phyloP scores from a whole-genome alignment of 2,329 filamentous ascomycete species.

The Trichophyton benhamiae region DNA sequence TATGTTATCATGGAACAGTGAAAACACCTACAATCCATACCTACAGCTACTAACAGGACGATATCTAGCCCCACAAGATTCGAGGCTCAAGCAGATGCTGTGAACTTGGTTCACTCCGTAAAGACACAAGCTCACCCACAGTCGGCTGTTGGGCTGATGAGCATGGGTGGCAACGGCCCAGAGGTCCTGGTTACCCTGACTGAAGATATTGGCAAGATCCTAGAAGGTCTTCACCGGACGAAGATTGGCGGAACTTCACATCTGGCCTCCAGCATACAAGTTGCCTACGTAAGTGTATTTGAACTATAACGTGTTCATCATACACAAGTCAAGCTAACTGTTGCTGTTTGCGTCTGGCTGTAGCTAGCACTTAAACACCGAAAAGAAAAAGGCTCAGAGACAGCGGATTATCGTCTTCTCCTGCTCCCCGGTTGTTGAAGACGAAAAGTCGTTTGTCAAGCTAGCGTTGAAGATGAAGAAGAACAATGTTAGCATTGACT shows the following conservation, averaged over 20 bases:
- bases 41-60: neutral
- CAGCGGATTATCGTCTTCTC: constrained; percentile 96
- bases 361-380: constrained; percentile 94
- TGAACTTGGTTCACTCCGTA: constrained; percentile 87
- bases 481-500: constrained; percentile 84
- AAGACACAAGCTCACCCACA: constrained; percentile 94
- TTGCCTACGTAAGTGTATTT: constrained; percentile 61
- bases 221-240: constrained; percentile 82
- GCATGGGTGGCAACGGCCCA: constrained; percentile 94
- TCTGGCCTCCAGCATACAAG: constrained; percentile 86
- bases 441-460: constrained; percentile 75
- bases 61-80: constrained; percentile 67
- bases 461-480: constrained; percentile 99
- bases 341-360: constrained; percentile 4
- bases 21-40: constrained; percentile 3
- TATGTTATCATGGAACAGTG: constrained; percentile 24
- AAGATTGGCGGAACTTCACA: constrained; percentile 86
- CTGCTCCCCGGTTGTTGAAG: constrained; percentile 82
- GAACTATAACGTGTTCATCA: neutral
- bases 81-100: constrained; percentile 90
- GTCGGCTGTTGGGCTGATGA: constrained; percentile 95
- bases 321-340: neutral
- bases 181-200: constrained; percentile 95
- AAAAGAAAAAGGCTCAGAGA: constrained; percentile 88
- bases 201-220: constrained; percentile 87